A percentile compares a stretch with the other conserved stretches of the same genome.
Evolutionary conservation across 139 green algal genomes (phyloP).

Genomic region (Chlamydomonas urium): DNA sequence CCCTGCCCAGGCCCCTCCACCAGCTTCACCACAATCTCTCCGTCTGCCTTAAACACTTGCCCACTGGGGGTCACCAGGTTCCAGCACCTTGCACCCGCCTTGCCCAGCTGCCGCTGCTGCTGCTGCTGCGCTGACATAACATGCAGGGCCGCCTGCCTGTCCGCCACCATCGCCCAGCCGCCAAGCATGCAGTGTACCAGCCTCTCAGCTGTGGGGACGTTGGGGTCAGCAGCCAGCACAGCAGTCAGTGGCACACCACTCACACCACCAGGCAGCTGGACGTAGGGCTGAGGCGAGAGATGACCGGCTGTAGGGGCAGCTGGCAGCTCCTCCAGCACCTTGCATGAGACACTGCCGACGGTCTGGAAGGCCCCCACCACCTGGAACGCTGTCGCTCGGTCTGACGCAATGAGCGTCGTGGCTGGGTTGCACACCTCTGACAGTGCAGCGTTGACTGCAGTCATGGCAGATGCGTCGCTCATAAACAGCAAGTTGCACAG

Average conservation of each 20-base stretch:
- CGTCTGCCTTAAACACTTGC: conserved; percentile 67
- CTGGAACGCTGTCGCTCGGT: conserved; percentile 23
- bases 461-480: neutral
- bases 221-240: neutral
- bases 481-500: conserved; percentile 37
- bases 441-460: conserved; percentile 55
- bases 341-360: conserved; percentile 47
- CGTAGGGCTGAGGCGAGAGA: too few relatives aligned
- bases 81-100: neutral
- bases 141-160: conserved; percentile 18
- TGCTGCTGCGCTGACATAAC: conserved; percentile 4
- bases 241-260: neutral
- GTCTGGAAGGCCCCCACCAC: conserved; percentile 36
- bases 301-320: neutral
- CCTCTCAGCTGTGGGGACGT: neutral
- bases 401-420: conserved; percentile 39
- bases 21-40: conserved; percentile 49
- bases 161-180: conserved; percentile 46
- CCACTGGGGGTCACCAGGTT: conserved; percentile 29
- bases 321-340: conserved; percentile 29
- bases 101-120: neutral
- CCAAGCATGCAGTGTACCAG: conserved; percentile 36
- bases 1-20: too few relatives aligned
- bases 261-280: conserved; percentile 4
- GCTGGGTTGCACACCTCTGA: conserved; percentile 30